Evolutionary conservation across 2,329 filamentous ascomycete genomes (phyloP).

Genomic region (Diaporthe australafricana): DNA sequence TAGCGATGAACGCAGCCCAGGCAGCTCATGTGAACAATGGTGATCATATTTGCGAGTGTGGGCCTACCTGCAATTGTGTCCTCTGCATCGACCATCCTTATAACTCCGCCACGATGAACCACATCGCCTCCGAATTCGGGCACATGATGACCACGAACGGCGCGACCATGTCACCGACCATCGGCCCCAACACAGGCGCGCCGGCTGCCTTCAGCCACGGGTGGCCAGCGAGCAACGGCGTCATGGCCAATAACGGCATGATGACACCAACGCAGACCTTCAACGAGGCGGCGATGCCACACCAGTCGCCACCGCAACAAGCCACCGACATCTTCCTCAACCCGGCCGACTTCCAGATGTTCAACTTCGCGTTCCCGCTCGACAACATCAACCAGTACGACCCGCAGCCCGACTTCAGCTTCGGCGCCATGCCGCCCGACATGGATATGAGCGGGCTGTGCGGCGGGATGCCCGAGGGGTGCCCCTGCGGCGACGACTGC

Average conservation of each 20-base stretch:
- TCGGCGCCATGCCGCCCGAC: slow-evolving; percentile 52
- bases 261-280: slow-evolving; percentile 26
- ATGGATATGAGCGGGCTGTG: slow-evolving; percentile 36
- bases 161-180: slow-evolving; percentile 5
- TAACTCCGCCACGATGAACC: slow-evolving; percentile 69
- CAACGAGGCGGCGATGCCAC: slow-evolving; percentile 21
- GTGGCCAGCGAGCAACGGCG: slow-evolving; percentile 30
- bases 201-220: slow-evolving; percentile 27
- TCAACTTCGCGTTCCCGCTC: slow-evolving; percentile 36
- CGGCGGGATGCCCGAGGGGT: slow-evolving; percentile 44
- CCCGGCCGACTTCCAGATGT: slow-evolving; percentile 38
- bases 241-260: slow-evolving; percentile 30
- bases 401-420: slow-evolving; percentile 65
- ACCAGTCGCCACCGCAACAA: slow-evolving; percentile 35
- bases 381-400: slow-evolving; percentile 28
- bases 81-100: slow-evolving; percentile 77
- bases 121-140: slow-evolving; percentile 37
- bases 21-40: slow-evolving; percentile 5
- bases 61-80: slow-evolving; percentile 74
- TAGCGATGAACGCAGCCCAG: slow-evolving; percentile 47
- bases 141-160: slow-evolving; percentile 43
- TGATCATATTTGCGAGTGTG: slow-evolving; percentile 69
- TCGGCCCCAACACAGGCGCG: slow-evolving; percentile 37
- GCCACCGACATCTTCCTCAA: slow-evolving; percentile 36
- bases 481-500: slow-evolving; percentile 70